These are phyloP conservation scores for Neofusicoccum sp. DNA, from an alignment of 2,329 filamentous ascomycete genomes.

Conservation along the genomic window DNA sequence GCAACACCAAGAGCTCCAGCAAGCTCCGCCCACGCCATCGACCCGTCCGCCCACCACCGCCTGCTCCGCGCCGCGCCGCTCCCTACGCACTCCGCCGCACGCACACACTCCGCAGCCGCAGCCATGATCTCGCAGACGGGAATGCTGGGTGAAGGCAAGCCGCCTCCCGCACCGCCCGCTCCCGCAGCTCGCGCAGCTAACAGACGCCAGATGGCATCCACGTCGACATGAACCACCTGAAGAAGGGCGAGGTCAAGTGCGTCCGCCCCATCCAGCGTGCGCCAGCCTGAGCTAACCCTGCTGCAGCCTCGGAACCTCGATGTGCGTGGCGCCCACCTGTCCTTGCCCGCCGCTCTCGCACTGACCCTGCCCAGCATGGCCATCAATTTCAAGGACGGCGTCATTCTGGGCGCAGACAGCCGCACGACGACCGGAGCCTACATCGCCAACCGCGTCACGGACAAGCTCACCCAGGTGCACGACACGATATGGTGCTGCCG, in stretches of 20 bases:
- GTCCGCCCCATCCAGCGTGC: conserved; percentile 39
- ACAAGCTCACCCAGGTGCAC: conserved; percentile 97
- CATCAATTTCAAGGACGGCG: conserved; percentile 97
- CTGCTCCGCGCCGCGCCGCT: neutral
- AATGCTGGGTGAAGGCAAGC: conserved; percentile 42
- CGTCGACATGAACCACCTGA: conserved; percentile 97
- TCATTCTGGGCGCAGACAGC: conserved; percentile 96
- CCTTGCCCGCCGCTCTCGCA: conserved; percentile 26
- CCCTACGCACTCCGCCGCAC: conserved; percentile 2
- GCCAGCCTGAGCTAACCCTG: conserved; percentile 5
- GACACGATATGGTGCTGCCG: conserved; percentile 99
- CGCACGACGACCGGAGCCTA: conserved; percentile 97
- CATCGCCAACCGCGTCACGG: conserved; percentile 98
- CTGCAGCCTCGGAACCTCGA: conserved; percentile 88
- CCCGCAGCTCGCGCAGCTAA: conserved; percentile 28
- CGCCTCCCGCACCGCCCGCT: conserved; percentile 8
- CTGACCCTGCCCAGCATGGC: conserved; percentile 73
- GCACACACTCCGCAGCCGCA: conserved; percentile 14
- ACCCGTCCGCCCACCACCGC: neutral
- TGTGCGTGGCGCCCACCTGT: conserved; percentile 61
- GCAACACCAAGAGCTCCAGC: conserved; percentile 11
- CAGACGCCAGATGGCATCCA: conserved; percentile 86
- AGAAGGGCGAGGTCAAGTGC: conserved; percentile 99
- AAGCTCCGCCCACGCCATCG: neutral
- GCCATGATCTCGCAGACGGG: conserved; percentile 30